Conservation (phyloP, 352 stramenopile species). For the Globisporangium ultimum region DNA sequence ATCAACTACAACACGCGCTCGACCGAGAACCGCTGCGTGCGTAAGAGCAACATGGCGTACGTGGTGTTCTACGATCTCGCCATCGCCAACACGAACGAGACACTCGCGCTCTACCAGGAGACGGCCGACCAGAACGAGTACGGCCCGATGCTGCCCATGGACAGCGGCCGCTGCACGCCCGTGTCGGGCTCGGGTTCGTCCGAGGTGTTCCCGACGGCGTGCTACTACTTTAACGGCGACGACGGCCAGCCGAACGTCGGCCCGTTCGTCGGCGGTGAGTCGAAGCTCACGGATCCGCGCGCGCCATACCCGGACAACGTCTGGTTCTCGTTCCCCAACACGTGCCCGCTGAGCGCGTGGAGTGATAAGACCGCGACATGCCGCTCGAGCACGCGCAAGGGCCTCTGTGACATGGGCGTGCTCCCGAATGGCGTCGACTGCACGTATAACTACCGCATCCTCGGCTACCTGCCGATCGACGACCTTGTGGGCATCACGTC, state of each 20-base stretch:
- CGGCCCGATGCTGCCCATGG: slow-evolving; percentile 63
- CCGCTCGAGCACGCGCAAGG: slow-evolving; percentile 35
- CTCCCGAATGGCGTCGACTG: slow-evolving; percentile 58
- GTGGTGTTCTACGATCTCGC: slow-evolving; percentile 78
- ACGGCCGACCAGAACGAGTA: slow-evolving; percentile 56
- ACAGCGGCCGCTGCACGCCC: slow-evolving; percentile 59
- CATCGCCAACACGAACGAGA: slow-evolving; percentile 60
- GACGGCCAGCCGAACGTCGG: slow-evolving; percentile 55
- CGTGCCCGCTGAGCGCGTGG: slow-evolving; percentile 55
- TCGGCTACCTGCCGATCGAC: slow-evolving; percentile 65
- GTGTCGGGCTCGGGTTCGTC: slow-evolving; percentile 15
- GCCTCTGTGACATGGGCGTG: slow-evolving; percentile 50
- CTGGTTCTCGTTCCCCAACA: slow-evolving; percentile 76
- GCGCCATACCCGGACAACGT: slow-evolving; percentile 43
- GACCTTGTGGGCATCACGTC: slow-evolving; percentile 75
- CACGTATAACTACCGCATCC: slow-evolving; percentile 62
- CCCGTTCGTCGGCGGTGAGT: slow-evolving; percentile 51
- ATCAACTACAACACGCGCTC: slow-evolving; percentile 78
- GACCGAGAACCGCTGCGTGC: slow-evolving; percentile 46
- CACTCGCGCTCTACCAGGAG: slow-evolving; percentile 54
- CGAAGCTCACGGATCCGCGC: slow-evolving; percentile 31
- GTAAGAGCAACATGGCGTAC: slow-evolving; percentile 57
- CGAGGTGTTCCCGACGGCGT: slow-evolving; percentile 43
- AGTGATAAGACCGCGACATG: slow-evolving; percentile 42
- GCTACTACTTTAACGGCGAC: slow-evolving; percentile 68